Evolutionary conservation across 73 alveolate species (phyloP).

Genomic region (Paramecium sexaurelia): DNA sequence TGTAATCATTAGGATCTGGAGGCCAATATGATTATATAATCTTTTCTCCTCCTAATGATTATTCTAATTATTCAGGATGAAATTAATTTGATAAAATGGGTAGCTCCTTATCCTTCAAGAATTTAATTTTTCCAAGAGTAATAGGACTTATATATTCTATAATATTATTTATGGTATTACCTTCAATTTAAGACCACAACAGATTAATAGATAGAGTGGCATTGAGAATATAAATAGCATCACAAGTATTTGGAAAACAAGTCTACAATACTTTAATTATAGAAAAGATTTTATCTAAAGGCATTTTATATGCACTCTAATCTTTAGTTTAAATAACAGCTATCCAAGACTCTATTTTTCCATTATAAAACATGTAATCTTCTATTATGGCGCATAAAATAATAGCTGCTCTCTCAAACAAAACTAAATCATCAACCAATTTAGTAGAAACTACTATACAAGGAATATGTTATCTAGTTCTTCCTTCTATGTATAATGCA

Average conservation of each 20-base stretch:
- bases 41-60: conserved; percentile 45
- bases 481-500: conserved; percentile 3
- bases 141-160: neutral
- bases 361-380: conserved; percentile 37
- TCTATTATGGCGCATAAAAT: conserved; percentile 21
- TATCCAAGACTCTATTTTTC: conserved; percentile 38
- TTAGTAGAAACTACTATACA: neutral
- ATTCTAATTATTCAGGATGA: neutral
- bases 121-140: neutral
- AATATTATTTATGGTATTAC: neutral
- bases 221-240: neutral
- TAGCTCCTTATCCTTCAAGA: neutral
- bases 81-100: neutral
- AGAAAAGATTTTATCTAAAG: neutral
- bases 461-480: conserved; percentile 18
- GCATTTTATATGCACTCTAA: conserved; percentile 33
- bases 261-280: neutral
- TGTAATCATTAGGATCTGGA: conserved; percentile 29
- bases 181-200: conserved; percentile 33
- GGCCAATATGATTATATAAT: conserved; percentile 29
- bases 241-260: conserved; percentile 13
- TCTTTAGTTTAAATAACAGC: conserved; percentile 32
- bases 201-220: conserved; percentile 3
- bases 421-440: neutral
- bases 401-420: neutral